Evolutionary conservation across 495 filamentous ascomycete species (phyloP).

Genomic region (Barbatosphaeria neglecta): DNA sequence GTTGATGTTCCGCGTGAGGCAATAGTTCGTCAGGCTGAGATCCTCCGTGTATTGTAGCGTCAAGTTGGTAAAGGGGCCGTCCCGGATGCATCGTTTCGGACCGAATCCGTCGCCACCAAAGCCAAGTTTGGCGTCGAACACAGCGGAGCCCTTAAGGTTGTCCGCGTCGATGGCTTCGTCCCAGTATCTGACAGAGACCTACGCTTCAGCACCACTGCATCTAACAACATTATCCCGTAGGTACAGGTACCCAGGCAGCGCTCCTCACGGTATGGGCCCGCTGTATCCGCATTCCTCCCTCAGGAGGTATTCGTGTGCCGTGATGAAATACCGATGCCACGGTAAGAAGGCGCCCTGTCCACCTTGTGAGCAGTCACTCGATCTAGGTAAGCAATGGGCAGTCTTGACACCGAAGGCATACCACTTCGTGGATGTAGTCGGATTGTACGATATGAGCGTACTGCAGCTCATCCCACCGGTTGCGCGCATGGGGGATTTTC

Average conservation of each 20-base stretch:
- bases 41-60: conserved; percentile 24
- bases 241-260: neutral
- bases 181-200: conserved; percentile 29
- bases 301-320: conserved; percentile 30
- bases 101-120: conserved; percentile 34
- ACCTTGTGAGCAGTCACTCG: too few species aligned
- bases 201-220: neutral
- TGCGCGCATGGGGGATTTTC: conserved; percentile 17
- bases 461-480: conserved; percentile 34
- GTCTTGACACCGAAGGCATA: conserved; percentile 5
- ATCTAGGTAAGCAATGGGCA: neutral
- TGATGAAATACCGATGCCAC: conserved; percentile 39
- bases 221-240: too few species aligned
- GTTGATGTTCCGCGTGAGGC: conserved; percentile 21
- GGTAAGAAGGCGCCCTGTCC: conserved; percentile 35
- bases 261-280: conserved; percentile 32
- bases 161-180: conserved; percentile 30
- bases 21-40: conserved; percentile 14
- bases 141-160: conserved; percentile 13
- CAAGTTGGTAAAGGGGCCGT: conserved; percentile 31
- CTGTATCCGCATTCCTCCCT: conserved; percentile 31
- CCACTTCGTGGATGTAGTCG: conserved; percentile 23
- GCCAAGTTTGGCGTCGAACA: conserved; percentile 22
- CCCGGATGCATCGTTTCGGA: conserved; percentile 17
- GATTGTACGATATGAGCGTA: conserved; percentile 21